Conservation (phyloP, 140 eudicot species). For the Erigeron philadelphicus region DNA sequence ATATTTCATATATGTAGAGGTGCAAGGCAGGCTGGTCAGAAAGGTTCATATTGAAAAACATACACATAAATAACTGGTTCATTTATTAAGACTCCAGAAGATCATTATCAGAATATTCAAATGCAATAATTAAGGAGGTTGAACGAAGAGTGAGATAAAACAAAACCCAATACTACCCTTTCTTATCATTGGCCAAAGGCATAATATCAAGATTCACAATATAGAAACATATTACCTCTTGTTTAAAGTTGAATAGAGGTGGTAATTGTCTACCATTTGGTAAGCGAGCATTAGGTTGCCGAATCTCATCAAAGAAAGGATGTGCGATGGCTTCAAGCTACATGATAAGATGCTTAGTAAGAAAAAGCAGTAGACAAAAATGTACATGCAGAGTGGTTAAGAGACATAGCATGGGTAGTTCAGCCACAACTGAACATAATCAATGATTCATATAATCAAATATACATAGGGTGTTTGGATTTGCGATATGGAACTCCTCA, state of each 20-base stretch:
- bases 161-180: background rate
- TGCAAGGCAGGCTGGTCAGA: no score
- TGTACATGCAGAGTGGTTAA: background rate
- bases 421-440: no score
- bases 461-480: no score
- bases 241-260: slow-evolving; percentile 57
- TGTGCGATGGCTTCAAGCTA: slow-evolving; percentile 64
- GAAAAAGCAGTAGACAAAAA: background rate
- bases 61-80: no score
- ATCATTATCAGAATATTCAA: no score
- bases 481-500: no score
- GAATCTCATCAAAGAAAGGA: slow-evolving; percentile 58
- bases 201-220: background rate
- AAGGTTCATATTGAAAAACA: no score
- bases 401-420: background rate
- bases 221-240: slow-evolving; percentile 39
- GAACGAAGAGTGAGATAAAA: background rate
- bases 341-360: slow-evolving; percentile 5
- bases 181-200: background rate
- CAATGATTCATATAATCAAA: no score
- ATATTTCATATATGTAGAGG: no score
- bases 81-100: no score
- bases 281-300: slow-evolving; percentile 48
- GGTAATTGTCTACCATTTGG: slow-evolving; percentile 61
- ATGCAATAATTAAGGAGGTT: no score